These are phyloP conservation scores for Rosa hybrid DNA, from an alignment of 331 rosid genomes.

Conservation along the genomic window DNA sequence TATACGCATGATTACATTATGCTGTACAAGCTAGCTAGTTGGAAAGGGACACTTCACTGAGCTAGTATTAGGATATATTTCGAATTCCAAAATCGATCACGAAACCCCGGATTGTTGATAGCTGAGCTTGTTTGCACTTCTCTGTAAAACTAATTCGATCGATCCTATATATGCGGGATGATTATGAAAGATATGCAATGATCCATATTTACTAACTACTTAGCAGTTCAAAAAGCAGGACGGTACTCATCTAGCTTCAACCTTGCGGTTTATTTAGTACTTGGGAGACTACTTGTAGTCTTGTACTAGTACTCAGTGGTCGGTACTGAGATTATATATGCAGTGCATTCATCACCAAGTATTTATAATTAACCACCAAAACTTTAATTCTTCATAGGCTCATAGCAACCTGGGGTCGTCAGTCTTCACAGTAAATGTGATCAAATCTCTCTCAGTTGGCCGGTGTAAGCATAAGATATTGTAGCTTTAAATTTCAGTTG, in stretches of 20 bases:
- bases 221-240: background rate
- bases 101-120: background rate
- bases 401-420: background rate
- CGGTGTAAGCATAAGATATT: background rate
- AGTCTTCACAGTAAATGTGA: background rate
- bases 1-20: background rate
- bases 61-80: background rate
- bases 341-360: background rate
- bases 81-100: background rate
- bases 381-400: background rate
- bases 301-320: background rate
- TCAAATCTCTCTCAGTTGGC: background rate
- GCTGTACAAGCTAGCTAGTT: background rate
- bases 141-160: background rate
- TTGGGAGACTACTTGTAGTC: background rate
- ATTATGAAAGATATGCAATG: background rate
- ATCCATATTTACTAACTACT: background rate
- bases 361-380: background rate
- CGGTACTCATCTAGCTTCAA: background rate
- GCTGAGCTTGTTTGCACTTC: background rate
- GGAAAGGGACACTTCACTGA: slow-evolving; percentile 27
- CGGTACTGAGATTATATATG: background rate
- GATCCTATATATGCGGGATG: background rate
- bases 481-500: background rate
- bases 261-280: background rate